Conservation (phyloP, 768 basidiomycete genomes). For the Podaxis pistillaris region DNA sequence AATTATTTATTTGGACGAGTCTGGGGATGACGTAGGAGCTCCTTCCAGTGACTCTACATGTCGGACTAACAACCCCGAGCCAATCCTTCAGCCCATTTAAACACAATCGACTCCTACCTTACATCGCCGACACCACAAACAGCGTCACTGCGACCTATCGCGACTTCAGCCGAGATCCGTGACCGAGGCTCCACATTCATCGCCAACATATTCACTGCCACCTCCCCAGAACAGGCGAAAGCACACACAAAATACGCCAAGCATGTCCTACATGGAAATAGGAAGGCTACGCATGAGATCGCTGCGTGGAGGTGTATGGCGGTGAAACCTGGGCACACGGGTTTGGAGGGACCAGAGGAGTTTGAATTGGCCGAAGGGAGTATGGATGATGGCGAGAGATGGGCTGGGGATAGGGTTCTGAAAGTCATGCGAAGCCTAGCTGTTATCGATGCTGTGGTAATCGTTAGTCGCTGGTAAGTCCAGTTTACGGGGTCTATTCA, state of each 20-base stretch:
- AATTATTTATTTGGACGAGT: slow-evolving; percentile 25
- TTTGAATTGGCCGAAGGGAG: slow-evolving; percentile 64
- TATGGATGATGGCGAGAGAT: slow-evolving; percentile 79
- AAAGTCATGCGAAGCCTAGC: slow-evolving; percentile 69
- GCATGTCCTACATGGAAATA: slow-evolving; percentile 53
- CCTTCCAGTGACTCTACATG: neutral
- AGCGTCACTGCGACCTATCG: slow-evolving; percentile 38
- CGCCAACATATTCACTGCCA: slow-evolving; percentile 58
- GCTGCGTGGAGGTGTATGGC: slow-evolving; percentile 80
- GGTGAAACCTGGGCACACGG: slow-evolving; percentile 60
- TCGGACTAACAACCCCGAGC: neutral
- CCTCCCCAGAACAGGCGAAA: slow-evolving; percentile 49
- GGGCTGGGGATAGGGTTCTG: slow-evolving; percentile 61
- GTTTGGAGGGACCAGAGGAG: slow-evolving; percentile 71
- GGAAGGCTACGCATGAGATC: slow-evolving; percentile 70
- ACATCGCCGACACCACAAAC: slow-evolving; percentile 34
- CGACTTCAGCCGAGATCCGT: slow-evolving; percentile 70
- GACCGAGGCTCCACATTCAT: slow-evolving; percentile 76
- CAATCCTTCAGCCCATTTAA: slow-evolving; percentile 18
- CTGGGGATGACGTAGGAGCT: slow-evolving; percentile 14
- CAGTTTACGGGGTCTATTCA: neutral
- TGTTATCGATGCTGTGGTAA: slow-evolving; percentile 73
- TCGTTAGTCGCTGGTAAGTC: slow-evolving; percentile 74
- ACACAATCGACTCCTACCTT: slow-evolving; percentile 52
- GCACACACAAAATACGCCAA: slow-evolving; percentile 50